Evolutionary conservation across 495 filamentous ascomycete species (phyloP).

Genomic region (Daldinia childiae): DNA sequence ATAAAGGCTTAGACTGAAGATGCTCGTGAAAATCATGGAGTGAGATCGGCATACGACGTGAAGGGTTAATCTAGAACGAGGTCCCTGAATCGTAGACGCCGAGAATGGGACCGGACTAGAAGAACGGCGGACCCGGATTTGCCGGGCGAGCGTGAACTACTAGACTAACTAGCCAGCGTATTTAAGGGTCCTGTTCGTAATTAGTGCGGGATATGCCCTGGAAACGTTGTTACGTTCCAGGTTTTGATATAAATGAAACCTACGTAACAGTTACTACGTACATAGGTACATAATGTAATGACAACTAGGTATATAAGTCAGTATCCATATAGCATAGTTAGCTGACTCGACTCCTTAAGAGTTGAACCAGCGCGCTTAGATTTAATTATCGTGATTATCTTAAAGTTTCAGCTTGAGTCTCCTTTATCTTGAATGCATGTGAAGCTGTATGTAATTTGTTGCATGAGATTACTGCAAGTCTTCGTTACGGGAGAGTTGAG

Average conservation of each 20-base stretch:
- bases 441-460: slow-evolving; percentile 12
- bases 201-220: neutral
- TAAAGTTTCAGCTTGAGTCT: neutral
- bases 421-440: slow-evolving; percentile 19
- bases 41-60: slow-evolving; percentile 13
- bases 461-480: slow-evolving; percentile 7
- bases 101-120: slow-evolving; percentile 28
- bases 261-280: neutral
- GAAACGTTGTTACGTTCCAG: slow-evolving; percentile 1
- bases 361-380: neutral
- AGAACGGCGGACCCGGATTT: slow-evolving; percentile 23
- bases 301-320: no score
- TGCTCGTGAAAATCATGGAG: neutral
- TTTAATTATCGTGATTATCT: neutral
- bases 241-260: neutral
- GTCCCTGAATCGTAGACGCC: slow-evolving; percentile 36
- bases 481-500: slow-evolving; percentile 9
- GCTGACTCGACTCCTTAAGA: neutral
- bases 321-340: neutral
- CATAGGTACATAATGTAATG: no score
- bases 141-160: slow-evolving; percentile 13
- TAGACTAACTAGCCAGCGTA: neutral
- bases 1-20: neutral
- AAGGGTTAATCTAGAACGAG: slow-evolving; percentile 19
- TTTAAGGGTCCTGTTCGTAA: slow-evolving; percentile 2